A percentile compares a stretch with the other conserved stretches of the same genome.
Evolutionary conservation across 2,329 filamentous ascomycete species (phyloP).

Genomic region (Fusarium cicatricum): DNA sequence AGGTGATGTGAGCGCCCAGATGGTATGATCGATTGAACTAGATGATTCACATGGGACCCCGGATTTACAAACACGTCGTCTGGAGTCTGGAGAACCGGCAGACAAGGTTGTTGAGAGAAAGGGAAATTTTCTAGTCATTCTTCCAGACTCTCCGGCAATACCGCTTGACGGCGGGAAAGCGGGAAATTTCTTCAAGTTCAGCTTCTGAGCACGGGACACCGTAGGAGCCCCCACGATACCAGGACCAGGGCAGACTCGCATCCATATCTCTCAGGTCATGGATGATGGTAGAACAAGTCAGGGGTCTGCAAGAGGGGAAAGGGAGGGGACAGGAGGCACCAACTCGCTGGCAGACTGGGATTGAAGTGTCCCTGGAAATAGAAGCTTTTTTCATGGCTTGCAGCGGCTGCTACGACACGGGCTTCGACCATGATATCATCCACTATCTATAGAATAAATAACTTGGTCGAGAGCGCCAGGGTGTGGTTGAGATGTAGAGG

Average conservation of each 20-base stretch:
- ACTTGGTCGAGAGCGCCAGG: neutral
- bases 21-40: conserved; percentile 35
- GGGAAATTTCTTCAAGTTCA: conserved; percentile 18
- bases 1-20: conserved; percentile 16
- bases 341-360: conserved; percentile 15
- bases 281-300: conserved; percentile 15
- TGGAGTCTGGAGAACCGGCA: conserved; percentile 17
- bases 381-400: conserved; percentile 11
- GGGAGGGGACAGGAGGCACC: neutral
- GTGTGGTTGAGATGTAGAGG: no score
- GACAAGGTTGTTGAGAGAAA: conserved; percentile 9
- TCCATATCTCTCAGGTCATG: conserved; percentile 18
- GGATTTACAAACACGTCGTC: conserved; percentile 29
- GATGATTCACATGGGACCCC: conserved; percentile 36
- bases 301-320: conserved; percentile 16
- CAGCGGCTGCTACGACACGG: conserved; percentile 1
- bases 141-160: conserved; percentile 4
- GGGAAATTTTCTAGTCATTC: conserved; percentile 1
- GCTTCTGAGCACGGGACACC: conserved; percentile 18
- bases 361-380: conserved; percentile 11
- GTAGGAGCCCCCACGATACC: conserved; percentile 9
- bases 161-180: conserved; percentile 7
- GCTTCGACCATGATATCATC: conserved; percentile 1
- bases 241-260: conserved; percentile 17
- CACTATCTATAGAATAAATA: conserved; percentile 4